Base-by-base conservation (phyloP, 2,329 filamentous ascomycete genomes). In the Trichoderma simmonsii region DNA sequence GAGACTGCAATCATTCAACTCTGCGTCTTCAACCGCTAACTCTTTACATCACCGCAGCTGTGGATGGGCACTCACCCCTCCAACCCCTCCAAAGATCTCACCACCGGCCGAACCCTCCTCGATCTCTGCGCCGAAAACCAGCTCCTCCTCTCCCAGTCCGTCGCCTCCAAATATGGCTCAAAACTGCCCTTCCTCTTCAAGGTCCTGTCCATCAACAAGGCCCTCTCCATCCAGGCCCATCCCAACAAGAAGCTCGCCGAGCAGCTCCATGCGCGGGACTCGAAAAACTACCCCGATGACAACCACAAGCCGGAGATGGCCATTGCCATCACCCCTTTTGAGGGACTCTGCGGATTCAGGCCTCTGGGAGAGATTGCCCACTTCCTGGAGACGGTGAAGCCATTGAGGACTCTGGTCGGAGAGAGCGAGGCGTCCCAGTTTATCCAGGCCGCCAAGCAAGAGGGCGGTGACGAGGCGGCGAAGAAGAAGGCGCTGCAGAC, bases 231-330 rank as follows among this genome's bases (percentile, higher is more conserved):
- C 78, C 96, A 99, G 82, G 96, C 96, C 28, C 96, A 99, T 77
- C 94, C 94, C 66, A 97, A 97, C 85, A 97, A 97, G 88, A 93
- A 93, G 83, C 91, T 85, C 15, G 96, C 96, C 66, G 95, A 97
- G 83, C 85, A 94, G 80, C 86, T 99, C 34, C 96, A 98, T 81
- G 89, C 90, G 51, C 90, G 88, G 74, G 95, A 99, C 79, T 88
- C 94, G 63, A 93, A 93, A 83, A 97, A 99, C 85, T 99, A 99
- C 80, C 96, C 95, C 72, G 94, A 99, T 86, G 95, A 98, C 85
- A 99, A 99, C 85, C 96, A 99, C 87, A 99, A 99, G 85, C 96
- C 96, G 39, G 96, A 99, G 84, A 99, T 99, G 96, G 95, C 96
- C 74, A 97, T 99, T 81, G 96, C 96, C 74, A 92, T 99, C 78